Conservation (phyloP, 768 basidiomycete genomes). For the Tylopilus plumbeoviolaceoides region DNA sequence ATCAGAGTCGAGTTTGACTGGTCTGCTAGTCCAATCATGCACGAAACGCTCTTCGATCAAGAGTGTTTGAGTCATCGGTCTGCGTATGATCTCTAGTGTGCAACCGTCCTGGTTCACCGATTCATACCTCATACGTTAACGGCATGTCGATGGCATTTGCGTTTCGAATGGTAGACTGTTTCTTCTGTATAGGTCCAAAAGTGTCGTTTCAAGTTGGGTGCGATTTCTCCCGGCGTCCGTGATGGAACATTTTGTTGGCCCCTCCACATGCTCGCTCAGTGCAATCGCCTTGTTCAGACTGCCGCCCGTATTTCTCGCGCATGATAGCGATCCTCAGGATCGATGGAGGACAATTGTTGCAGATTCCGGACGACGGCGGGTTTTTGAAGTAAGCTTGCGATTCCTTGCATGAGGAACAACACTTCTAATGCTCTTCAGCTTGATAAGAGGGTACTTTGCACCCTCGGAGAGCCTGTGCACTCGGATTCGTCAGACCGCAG, state of each 20-base stretch:
- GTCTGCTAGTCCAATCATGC: no score
- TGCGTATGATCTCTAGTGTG: no score
- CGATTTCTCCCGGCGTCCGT: conserved; percentile 7
- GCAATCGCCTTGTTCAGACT: neutral
- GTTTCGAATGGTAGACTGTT: conserved; percentile 95
- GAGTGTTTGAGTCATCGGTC: no score
- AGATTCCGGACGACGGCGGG: conserved; percentile 94
- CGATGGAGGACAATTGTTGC: conserved; percentile 87
- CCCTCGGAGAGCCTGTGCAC: no score
- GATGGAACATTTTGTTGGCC: conserved; percentile 7
- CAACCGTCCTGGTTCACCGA: neutral
- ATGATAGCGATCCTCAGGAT: conserved; percentile 88
- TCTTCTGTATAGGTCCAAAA: conserved; percentile 98
- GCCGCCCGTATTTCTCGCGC: conserved; percentile 7
- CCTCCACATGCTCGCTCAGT: conserved; percentile 52
- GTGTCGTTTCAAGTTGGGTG: conserved; percentile 98
- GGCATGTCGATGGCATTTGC: conserved; percentile 98
- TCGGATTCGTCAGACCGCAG: no score
- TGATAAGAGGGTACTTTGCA: no score
- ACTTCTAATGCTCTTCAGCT: conserved; percentile 37
- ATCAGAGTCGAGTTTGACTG: no score
- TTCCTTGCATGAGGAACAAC: neutral
- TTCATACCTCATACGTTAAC: conserved; percentile 57
- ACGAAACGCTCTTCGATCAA: no score
- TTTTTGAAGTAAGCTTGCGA: conserved; percentile 75